Conservation (phyloP, 2,329 filamentous ascomycete genomes). For the Nectriaceae sp. region DNA sequence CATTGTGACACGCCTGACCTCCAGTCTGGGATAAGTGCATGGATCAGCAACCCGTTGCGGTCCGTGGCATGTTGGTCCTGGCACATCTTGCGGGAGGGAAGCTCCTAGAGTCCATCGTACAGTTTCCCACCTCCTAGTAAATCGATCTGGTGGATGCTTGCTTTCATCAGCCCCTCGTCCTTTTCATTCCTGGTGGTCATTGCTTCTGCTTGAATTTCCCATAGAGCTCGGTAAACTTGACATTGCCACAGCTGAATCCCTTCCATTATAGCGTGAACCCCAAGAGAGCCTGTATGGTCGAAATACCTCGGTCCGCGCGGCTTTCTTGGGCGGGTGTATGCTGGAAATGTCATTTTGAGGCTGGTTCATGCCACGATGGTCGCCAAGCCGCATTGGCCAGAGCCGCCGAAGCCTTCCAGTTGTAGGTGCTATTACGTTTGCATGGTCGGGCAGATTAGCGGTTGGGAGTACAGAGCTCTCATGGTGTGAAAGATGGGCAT, state of each 20-base stretch:
- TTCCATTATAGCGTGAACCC: conserved; percentile 6
- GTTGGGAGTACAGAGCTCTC: neutral
- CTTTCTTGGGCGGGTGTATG: too few relatives aligned
- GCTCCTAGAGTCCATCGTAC: too few relatives aligned
- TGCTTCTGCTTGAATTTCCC: conserved; percentile 12
- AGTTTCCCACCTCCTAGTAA: too few relatives aligned
- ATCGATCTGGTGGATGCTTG: too few relatives aligned
- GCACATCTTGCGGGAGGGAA: too few relatives aligned
- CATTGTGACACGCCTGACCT: too few relatives aligned
- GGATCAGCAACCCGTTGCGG: too few relatives aligned
- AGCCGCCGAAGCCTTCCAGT: conserved; percentile 21
- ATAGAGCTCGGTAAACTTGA: conserved; percentile 14
- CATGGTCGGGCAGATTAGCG: conserved; percentile 9
- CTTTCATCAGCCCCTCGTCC: too few relatives aligned
- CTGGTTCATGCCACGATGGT: neutral
- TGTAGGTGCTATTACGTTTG: conserved; percentile 16
- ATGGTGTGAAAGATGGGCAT: neutral
- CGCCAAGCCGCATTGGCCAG: conserved; percentile 14
- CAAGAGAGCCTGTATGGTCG: conserved; percentile 9
- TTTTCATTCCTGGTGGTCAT: conserved; percentile 18
- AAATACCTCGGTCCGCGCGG: conserved; percentile 2
- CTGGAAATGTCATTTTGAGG: too few relatives aligned
- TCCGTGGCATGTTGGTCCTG: too few relatives aligned
- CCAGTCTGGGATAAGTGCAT: too few relatives aligned
- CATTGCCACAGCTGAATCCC: conserved; percentile 10